A percentile compares a stretch with the other conserved stretches of the same genome.
These are phyloP conservation scores for Globisporangium abappressorium DNA, from an alignment of 352 stramenopile genomes.

Conservation along the genomic window DNA sequence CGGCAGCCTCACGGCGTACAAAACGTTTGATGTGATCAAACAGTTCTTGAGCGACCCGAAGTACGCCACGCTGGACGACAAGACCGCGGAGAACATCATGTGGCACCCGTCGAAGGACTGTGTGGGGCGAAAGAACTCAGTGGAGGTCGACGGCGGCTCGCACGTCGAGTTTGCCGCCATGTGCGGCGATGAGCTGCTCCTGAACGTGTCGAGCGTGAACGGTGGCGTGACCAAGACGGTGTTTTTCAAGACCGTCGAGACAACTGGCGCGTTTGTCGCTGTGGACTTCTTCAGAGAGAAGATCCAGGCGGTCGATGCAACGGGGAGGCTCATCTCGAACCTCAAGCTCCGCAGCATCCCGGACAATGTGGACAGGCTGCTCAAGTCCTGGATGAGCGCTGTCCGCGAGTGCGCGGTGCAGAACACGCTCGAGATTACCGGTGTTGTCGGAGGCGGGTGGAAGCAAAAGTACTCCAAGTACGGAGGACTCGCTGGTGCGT, in stretches of 20 bases:
- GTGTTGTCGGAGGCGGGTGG: slow-evolving; percentile 29
- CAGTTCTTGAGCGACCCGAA: slow-evolving; percentile 22
- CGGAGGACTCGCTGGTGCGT: slow-evolving; percentile 3
- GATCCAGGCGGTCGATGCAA: slow-evolving; percentile 19
- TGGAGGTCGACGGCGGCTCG: slow-evolving; percentile 30
- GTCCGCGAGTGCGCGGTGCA: slow-evolving; percentile 22
- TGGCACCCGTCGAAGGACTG: slow-evolving; percentile 27
- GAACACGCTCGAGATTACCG: slow-evolving; percentile 18
- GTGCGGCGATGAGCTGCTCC: slow-evolving; percentile 17
- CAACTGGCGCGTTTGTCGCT: slow-evolving; percentile 22
- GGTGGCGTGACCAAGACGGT: slow-evolving; percentile 25
- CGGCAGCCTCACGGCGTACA: slow-evolving; percentile 21
- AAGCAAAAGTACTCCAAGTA: slow-evolving; percentile 21
- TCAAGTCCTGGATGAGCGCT: slow-evolving; percentile 11
- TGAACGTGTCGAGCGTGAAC: slow-evolving; percentile 19
- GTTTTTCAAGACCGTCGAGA: slow-evolving; percentile 24
- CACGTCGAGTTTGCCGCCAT: slow-evolving; percentile 26
- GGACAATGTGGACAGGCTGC: slow-evolving; percentile 17
- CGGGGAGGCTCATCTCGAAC: slow-evolving; percentile 13
- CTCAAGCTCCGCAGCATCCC: slow-evolving; percentile 24
- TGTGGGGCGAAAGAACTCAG: slow-evolving; percentile 18
- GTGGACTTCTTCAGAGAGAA: slow-evolving; percentile 21
- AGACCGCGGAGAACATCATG: slow-evolving; percentile 14
- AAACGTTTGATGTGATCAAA: slow-evolving; percentile 22
- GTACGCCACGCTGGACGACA: slow-evolving; percentile 19